Percentiles rank a stretch among this genome's conserved stretches.
These are phyloP conservation scores for Ochromonas danica DNA, from an alignment of 108 stramenopile species.

Conservation along the genomic window DNA sequence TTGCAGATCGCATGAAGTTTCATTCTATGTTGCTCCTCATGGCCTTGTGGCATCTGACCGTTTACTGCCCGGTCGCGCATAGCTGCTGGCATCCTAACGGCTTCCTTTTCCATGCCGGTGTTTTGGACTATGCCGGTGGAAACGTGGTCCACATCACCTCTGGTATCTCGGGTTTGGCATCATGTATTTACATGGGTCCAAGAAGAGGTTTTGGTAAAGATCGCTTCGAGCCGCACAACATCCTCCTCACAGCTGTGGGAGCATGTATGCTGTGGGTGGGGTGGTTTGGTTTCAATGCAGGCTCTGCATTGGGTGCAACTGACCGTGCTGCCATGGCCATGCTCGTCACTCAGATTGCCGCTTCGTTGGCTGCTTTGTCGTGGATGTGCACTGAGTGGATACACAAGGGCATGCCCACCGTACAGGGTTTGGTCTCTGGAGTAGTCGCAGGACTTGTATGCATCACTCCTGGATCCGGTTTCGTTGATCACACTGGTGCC, in stretches of 20 bases:
- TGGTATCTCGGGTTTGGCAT: neutral
- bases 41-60: neutral
- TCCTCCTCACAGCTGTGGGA: neutral
- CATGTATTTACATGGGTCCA: neutral
- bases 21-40: neutral
- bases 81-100: slow-evolving; percentile 10
- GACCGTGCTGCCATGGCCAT: slow-evolving; percentile 10
- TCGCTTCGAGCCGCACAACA: slow-evolving; percentile 31
- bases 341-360: slow-evolving; percentile 4
- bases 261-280: slow-evolving; percentile 27
- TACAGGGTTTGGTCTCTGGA: slow-evolving; percentile 18
- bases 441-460: slow-evolving; percentile 10
- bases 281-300: slow-evolving; percentile 27
- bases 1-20: slow-evolving; percentile 23
- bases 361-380: neutral
- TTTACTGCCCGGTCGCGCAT: slow-evolving; percentile 36
- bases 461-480: slow-evolving; percentile 30
- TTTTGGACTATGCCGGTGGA: slow-evolving; percentile 31
- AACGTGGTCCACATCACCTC: slow-evolving; percentile 10
- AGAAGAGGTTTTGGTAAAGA: neutral
- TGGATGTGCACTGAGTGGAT: slow-evolving; percentile 21
- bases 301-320: neutral
- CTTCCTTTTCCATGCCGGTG: neutral
- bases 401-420: neutral
- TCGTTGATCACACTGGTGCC: slow-evolving; percentile 1